Conservation (phyloP, 139 green algal species). For the Coelastrella sp. region DNA sequence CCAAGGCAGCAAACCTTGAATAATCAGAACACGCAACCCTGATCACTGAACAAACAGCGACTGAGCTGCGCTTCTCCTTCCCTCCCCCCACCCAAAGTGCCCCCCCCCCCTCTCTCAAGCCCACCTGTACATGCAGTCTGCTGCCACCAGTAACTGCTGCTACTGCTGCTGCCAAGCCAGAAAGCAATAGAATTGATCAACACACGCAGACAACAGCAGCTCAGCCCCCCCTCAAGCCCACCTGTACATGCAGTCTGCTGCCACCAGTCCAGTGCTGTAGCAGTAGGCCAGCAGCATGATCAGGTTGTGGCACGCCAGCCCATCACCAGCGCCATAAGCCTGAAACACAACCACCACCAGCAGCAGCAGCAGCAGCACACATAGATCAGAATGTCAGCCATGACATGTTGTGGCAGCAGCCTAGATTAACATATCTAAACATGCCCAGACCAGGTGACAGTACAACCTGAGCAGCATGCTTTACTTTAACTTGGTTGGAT, state of each 20-base stretch:
- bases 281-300: constrained; percentile 68
- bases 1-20: too few species aligned
- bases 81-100: background rate
- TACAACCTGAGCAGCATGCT: too few species aligned
- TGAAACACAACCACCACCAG: background rate
- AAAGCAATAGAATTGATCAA: too few species aligned
- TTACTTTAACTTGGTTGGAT: too few species aligned
- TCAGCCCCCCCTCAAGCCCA: too few species aligned
- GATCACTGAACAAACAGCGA: too few species aligned
- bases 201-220: too few species aligned
- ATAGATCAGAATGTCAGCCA: background rate
- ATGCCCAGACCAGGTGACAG: too few species aligned
- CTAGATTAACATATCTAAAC: background rate
- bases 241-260: background rate
- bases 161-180: too few species aligned
- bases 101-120: background rate
- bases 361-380: background rate
- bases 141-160: too few species aligned
- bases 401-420: background rate
- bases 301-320: constrained; percentile 74
- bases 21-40: too few species aligned
- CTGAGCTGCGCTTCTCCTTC: too few species aligned
- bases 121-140: background rate
- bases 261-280: constrained; percentile 69
- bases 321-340: constrained; percentile 33